Base-by-base conservation (phyloP, 768 basidiomycete genomes). In the Astraeus odoratus region DNA sequence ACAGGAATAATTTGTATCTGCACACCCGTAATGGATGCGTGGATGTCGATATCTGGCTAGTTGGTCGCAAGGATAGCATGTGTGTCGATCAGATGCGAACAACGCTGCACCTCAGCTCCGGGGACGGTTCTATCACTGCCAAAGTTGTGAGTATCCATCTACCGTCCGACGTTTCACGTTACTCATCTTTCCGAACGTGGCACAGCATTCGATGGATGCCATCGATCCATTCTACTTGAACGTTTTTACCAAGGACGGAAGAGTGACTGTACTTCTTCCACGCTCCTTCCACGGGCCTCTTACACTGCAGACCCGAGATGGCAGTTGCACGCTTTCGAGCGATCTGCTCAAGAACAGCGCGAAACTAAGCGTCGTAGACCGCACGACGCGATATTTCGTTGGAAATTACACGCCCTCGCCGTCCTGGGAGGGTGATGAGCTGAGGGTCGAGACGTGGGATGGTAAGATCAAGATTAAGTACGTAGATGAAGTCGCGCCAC, bases 221-320 rank as follows among this genome's bases (percentile, higher is more conserved):
- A 26, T 37, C 23, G 47, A 43, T 26, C 51, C 53, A 19, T 52
- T 52, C 31, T 27, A 42, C 4, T 23, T 54, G 44, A 43, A 52
- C 16, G 30, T 47, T 0, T 40, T 42, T 35, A 23, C 53, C 8
- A 34, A 36, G 10, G 48, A 70, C 41, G 71, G 72, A n/a, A 50
- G 57, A 36, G 53, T 72, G 34, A 59, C 54, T 1, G 27, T 73
- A 13, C 57, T 62, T 39, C 49, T 74, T 35, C 71, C 72, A 6
- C 66, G 67, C 20, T 61, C 67, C 13, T 74, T 72, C 60, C 58
- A 58, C 23, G 72, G 72, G 0, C 65, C 65, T 0, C 39, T 73
- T 39, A 58, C 61, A 35, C 51, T 70, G 42, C 58, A 54, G 27
- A 55, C 66, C 31, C 51, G 53, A n/a, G 52, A 58, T 26, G 33